Evolutionary conservation across 108 stramenopile genomes (phyloP).

Genomic region (Fistulifera solaris): DNA sequence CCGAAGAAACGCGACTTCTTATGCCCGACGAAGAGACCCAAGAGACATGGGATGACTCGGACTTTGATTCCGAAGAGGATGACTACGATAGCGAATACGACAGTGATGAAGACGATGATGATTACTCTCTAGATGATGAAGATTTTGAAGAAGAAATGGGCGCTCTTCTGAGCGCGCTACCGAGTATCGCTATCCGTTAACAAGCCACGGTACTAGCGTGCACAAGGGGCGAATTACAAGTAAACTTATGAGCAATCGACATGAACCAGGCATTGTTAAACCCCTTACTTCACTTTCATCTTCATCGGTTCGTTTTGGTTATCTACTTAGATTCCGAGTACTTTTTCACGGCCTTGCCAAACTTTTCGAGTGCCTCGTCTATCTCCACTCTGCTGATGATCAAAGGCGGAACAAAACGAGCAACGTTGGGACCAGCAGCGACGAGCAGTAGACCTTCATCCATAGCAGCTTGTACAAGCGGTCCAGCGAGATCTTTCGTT

Average conservation of each 20-base stretch:
- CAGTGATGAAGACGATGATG: not conserved
- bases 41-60: not conserved
- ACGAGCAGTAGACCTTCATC: conserved; percentile 85
- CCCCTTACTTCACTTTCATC: too few species aligned
- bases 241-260: too few species aligned
- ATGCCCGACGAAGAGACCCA: conserved; percentile 1
- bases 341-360: conserved; percentile 58
- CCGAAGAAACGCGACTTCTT: conserved; percentile 16
- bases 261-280: too few species aligned
- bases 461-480: conserved; percentile 85
- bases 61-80: not conserved
- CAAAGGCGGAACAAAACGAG: conserved; percentile 92
- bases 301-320: too few species aligned
- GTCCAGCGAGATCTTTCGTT: conserved; percentile 64
- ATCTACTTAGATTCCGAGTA: too few species aligned
- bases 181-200: too few species aligned
- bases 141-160: not conserved
- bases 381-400: conserved; percentile 77
- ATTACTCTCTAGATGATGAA: not conserved
- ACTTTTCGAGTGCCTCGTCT: conserved; percentile 55
- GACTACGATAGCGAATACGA: not conserved
- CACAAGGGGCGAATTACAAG: too few species aligned
- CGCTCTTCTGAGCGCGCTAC: too few species aligned
- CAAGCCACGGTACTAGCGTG: too few species aligned
- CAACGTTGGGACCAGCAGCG: conserved; percentile 85